Conservation (phyloP, 495 filamentous ascomycete genomes). For the Chaetomium cochliodes region DNA sequence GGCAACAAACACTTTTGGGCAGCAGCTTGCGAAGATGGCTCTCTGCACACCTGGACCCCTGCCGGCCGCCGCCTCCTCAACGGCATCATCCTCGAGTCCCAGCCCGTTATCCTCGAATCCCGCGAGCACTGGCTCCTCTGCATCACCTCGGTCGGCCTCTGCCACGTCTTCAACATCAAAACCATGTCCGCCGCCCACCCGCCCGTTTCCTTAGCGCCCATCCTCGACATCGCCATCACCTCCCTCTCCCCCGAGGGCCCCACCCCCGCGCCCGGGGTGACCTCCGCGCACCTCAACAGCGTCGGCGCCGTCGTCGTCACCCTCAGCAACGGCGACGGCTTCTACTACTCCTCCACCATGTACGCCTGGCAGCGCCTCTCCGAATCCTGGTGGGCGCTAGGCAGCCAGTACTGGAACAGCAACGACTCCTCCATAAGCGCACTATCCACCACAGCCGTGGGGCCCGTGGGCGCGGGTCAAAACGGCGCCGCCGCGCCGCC, state of each 20-base stretch:
- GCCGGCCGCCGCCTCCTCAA: conserved; percentile 85
- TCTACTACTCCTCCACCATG: conserved; percentile 76
- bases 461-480: conserved; percentile 38
- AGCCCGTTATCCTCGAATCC: conserved; percentile 89
- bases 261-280: conserved; percentile 72
- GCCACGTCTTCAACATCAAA: conserved; percentile 90
- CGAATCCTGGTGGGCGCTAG: conserved; percentile 97
- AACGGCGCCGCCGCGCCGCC: conserved; percentile 23
- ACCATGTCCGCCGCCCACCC: conserved; percentile 82
- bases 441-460: conserved; percentile 66
- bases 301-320: conserved; percentile 79
- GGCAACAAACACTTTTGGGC: conserved; percentile 91
- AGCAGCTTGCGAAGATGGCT: conserved; percentile 89
- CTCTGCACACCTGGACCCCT: conserved; percentile 90
- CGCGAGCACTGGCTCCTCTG: conserved; percentile 85
- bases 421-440: conserved; percentile 80
- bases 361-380: conserved; percentile 92
- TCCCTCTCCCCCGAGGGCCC: conserved; percentile 66
- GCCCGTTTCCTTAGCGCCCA: conserved; percentile 83
- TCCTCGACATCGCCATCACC: conserved; percentile 75
- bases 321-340: conserved; percentile 90
- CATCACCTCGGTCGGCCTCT: conserved; percentile 83
- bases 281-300: conserved; percentile 86
- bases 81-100: conserved; percentile 81
- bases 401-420: conserved; percentile 98